Percentiles rank a stretch among this genome's conserved stretches.
Conservation (phyloP, 1,284 basidiomycete species). For the Trametes hirsuta region DNA sequence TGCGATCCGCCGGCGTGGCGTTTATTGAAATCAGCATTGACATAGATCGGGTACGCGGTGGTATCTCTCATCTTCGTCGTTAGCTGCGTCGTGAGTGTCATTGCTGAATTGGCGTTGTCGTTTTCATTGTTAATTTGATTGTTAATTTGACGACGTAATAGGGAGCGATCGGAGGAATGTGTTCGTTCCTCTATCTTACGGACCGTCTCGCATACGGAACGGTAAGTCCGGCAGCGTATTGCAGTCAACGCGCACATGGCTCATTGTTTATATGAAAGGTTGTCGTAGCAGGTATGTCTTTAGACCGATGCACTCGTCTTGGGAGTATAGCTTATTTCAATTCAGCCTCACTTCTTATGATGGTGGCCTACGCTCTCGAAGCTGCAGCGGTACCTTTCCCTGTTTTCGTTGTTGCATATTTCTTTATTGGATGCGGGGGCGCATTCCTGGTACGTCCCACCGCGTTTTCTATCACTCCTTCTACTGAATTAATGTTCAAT, state of each 20-base stretch:
- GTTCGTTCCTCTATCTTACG: constrained; percentile 52
- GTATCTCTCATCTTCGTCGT: constrained; percentile 62
- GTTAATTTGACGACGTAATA: constrained; percentile 19
- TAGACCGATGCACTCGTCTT: background rate
- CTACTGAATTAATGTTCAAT: background rate
- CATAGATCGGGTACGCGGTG: constrained; percentile 44
- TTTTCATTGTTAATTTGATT: background rate
- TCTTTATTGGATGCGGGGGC: constrained; percentile 65
- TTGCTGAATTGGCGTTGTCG: constrained; percentile 34
- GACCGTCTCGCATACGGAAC: constrained; percentile 60
- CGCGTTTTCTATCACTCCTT: too few species aligned
- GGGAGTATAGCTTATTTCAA: background rate
- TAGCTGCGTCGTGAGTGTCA: constrained; percentile 40
- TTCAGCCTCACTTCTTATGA: constrained; percentile 34
- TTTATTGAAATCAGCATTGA: background rate
- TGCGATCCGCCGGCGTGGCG: background rate
- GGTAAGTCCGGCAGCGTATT: constrained; percentile 33
- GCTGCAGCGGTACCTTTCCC: constrained; percentile 68
- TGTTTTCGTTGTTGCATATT: constrained; percentile 57
- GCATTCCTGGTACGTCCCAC: constrained; percentile 47
- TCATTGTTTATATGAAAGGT: constrained; percentile 18
- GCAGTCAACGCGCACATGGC: background rate
- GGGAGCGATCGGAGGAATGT: constrained; percentile 52
- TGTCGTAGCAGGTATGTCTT: constrained; percentile 28
- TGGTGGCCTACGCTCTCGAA: constrained; percentile 56